These are phyloP conservation scores for Beauveria sp. DNA, from an alignment of 2,329 filamentous ascomycete species.

Conservation along the genomic window DNA sequence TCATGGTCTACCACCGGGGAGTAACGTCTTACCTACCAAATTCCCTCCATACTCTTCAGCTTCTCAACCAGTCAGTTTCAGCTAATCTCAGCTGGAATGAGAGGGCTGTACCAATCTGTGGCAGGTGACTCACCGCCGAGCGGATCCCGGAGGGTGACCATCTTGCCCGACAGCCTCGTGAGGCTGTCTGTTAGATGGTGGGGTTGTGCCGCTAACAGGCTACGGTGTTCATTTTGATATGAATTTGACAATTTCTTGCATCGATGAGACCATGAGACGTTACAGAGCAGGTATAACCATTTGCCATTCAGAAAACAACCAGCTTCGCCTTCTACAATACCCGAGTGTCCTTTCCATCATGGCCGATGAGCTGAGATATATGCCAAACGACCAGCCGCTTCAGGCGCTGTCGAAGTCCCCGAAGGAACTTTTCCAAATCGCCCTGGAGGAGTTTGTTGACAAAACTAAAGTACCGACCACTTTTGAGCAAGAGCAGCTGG, in stretches of 20 bases:
- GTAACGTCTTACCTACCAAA: background rate
- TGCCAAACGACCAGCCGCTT: constrained; percentile 26
- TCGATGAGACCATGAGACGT: background rate
- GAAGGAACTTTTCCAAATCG: constrained; percentile 22
- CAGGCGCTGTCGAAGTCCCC: constrained; percentile 22
- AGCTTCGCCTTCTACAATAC: background rate
- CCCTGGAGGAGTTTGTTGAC: constrained; percentile 29
- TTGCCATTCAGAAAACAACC: background rate
- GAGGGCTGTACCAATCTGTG: background rate
- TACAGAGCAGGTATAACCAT: background rate
- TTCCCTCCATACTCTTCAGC: background rate
- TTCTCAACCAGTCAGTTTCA: background rate
- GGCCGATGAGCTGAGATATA: constrained; percentile 19
- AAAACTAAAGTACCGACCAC: constrained; percentile 27
- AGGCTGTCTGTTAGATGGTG: background rate
- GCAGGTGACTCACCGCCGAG: background rate
- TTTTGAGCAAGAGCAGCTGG: constrained; percentile 27
- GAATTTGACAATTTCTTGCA: background rate
- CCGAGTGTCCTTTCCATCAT: background rate
- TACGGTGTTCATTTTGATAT: background rate
- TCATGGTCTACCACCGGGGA: background rate
- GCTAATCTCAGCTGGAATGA: background rate
- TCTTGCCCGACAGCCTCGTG: background rate
- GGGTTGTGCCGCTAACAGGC: background rate
- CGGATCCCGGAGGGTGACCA: background rate